phyloP scores from a whole-genome alignment of 1,139 yeast species.

The Arxiozyma slooffiae region DNA sequence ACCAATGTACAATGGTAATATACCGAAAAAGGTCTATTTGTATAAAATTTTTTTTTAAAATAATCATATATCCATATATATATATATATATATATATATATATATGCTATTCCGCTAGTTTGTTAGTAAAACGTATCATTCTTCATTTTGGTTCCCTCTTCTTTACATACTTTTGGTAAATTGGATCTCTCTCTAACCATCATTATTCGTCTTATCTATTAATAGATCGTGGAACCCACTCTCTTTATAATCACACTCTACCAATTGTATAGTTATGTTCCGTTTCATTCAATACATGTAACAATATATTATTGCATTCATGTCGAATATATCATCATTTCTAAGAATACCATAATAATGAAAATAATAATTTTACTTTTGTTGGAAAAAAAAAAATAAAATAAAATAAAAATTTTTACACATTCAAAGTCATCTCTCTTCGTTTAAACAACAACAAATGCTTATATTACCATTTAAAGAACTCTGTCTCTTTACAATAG shows the following conservation, averaged over 20 bases:
- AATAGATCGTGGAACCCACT: background rate
- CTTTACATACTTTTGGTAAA: background rate
- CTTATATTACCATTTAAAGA: too few species aligned
- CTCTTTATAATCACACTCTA: background rate
- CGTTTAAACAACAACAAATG: too few species aligned
- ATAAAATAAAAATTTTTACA: too few species aligned
- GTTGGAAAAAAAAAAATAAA: too few species aligned
- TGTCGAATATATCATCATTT: too few species aligned
- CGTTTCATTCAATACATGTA: background rate
- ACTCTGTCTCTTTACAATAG: too few species aligned
- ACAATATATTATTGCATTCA: too few species aligned
- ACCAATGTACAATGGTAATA: slow-evolving; percentile 71
- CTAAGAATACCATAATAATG: too few species aligned
- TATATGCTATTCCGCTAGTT: background rate
- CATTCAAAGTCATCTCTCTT: too few species aligned
- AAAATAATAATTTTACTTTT: too few species aligned
- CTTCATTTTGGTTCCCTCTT: background rate
- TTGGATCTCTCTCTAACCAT: background rate
- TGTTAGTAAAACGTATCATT: background rate
- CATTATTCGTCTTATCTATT: background rate
- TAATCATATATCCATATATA: background rate
- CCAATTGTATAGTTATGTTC: background rate
- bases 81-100: too few species aligned
- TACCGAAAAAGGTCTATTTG: slow-evolving; percentile 24
- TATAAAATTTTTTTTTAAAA: background rate